Evolutionary conservation across 352 stramenopile species (phyloP).

Genomic region (Pythium aristosporum): DNA sequence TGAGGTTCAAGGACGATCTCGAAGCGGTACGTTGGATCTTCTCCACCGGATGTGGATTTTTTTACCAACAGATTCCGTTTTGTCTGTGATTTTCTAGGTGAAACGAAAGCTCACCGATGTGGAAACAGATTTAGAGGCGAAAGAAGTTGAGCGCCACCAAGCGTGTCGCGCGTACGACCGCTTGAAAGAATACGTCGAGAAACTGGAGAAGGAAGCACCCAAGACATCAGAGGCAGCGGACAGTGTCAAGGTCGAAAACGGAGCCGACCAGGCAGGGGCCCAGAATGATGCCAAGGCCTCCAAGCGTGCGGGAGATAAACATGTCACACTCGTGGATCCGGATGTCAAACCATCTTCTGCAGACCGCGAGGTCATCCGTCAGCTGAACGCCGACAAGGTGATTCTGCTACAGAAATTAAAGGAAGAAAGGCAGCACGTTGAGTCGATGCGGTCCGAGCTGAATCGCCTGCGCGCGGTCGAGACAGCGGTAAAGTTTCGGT

Average conservation of each 20-base stretch:
- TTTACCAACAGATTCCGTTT: constrained; percentile 4
- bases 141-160: constrained; percentile 75
- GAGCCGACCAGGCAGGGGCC: neutral
- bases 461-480: constrained; percentile 51
- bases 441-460: constrained; percentile 16
- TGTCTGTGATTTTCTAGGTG: constrained; percentile 33
- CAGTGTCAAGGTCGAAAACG: constrained; percentile 15
- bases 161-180: constrained; percentile 79
- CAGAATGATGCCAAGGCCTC: neutral
- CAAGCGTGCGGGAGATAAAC: constrained; percentile 10
- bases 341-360: constrained; percentile 16
- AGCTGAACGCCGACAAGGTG: constrained; percentile 10
- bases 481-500: constrained; percentile 32
- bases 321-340: constrained; percentile 24
- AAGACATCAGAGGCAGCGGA: constrained; percentile 12
- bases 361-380: constrained; percentile 8
- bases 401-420: constrained; percentile 48
- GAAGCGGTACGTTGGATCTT: constrained; percentile 40
- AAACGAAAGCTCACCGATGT: constrained; percentile 58
- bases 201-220: neutral
- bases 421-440: constrained; percentile 36
- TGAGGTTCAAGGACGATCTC: constrained; percentile 54
- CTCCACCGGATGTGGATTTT: constrained; percentile 2
- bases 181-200: constrained; percentile 54
- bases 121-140: constrained; percentile 64